These are phyloP conservation scores for Maudiozyma barnettii DNA, from an alignment of 805 yeast genomes.

Conservation along the genomic window DNA sequence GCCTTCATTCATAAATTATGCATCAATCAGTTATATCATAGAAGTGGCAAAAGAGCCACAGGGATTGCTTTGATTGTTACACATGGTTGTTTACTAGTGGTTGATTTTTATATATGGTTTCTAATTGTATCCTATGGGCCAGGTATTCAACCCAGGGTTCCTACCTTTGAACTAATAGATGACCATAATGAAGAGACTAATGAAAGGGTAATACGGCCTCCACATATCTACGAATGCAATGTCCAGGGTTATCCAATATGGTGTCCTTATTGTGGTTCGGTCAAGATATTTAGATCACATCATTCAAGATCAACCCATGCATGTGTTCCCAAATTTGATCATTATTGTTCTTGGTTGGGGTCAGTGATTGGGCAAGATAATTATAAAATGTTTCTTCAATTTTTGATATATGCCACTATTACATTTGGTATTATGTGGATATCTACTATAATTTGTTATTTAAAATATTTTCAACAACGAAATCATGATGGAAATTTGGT, in stretches of 20 bases:
- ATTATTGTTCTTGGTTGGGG: constrained; percentile 75
- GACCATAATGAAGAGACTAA: background rate
- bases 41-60: constrained; percentile 8
- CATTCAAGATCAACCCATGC: constrained; percentile 48
- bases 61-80: constrained; percentile 18
- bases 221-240: constrained; percentile 59
- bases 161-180: constrained; percentile 14
- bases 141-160: constrained; percentile 19
- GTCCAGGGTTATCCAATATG: constrained; percentile 65
- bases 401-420: constrained; percentile 31
- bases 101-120: constrained; percentile 14
- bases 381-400: constrained; percentile 49
- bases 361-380: constrained; percentile 60
- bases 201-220: constrained; percentile 33
- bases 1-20: constrained; percentile 38
- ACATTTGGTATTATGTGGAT: constrained; percentile 34
- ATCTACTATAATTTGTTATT: constrained; percentile 29
- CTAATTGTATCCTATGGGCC: constrained; percentile 18
- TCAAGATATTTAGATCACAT: constrained; percentile 60
- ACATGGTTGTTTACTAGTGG: constrained; percentile 8
- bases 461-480: constrained; percentile 4
- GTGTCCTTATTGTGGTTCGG: constrained; percentile 57
- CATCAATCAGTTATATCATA: constrained; percentile 21
- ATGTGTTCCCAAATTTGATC: constrained; percentile 75
- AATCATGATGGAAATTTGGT: constrained; percentile 40